phyloP scores from a whole-genome alignment of 1,139 yeast species.

The Magnusiomyces suaveolens region DNA sequence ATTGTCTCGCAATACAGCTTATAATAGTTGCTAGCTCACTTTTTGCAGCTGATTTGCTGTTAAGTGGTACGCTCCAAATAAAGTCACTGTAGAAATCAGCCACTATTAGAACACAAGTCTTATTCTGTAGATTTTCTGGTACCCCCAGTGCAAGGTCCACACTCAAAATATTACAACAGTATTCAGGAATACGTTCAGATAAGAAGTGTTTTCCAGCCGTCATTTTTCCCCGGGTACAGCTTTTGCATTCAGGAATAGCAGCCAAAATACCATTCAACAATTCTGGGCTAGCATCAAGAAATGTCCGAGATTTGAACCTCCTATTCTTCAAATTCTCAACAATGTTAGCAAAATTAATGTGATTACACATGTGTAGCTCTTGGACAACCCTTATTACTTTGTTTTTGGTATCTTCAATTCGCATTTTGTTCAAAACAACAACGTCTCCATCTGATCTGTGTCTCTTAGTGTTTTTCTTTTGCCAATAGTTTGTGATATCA shows the following conservation, averaged over 20 bases:
- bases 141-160: neutral
- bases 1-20: neutral
- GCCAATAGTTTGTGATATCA: neutral
- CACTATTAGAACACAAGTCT: neutral
- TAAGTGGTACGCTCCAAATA: neutral
- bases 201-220: neutral
- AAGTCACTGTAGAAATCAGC: neutral
- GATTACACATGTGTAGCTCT: neutral
- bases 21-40: neutral
- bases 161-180: neutral
- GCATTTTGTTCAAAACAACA: neutral
- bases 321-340: neutral
- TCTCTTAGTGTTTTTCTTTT: neutral
- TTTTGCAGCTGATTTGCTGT: neutral
- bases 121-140: neutral
- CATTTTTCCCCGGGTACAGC: neutral
- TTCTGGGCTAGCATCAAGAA: neutral
- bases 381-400: neutral
- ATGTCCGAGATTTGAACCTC: neutral
- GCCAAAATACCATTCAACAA: neutral
- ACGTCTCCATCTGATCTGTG: neutral
- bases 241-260: neutral
- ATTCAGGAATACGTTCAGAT: neutral
- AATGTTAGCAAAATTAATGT: neutral
- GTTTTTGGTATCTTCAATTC: neutral